Evolutionary conservation across 1,284 basidiomycete genomes (phyloP).

Genomic region (Exobasidium rhododendri): DNA sequence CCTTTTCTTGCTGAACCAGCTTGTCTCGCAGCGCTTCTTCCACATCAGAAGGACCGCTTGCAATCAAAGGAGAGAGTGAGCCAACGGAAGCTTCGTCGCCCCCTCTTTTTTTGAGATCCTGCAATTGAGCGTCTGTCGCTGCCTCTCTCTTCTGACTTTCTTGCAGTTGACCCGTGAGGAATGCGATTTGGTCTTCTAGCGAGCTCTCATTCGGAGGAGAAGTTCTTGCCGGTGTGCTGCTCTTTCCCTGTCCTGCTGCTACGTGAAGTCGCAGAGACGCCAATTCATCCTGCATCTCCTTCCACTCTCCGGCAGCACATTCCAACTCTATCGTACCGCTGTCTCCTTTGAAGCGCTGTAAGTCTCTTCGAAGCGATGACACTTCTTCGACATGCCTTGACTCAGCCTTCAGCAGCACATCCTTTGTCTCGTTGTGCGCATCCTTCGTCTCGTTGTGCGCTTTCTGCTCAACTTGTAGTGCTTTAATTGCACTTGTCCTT

Average conservation of each 20-base stretch:
- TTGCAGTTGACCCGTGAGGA: neutral
- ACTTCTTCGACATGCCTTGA: neutral
- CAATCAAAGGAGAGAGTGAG: neutral
- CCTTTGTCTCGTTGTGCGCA: neutral
- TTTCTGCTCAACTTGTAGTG: neutral
- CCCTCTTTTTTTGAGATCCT: neutral
- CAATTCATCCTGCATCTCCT: neutral
- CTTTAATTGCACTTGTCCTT: neutral
- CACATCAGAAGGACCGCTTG: constrained; percentile 1
- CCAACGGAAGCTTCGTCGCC: neutral
- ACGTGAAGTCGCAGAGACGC: neutral
- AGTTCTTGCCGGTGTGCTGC: neutral
- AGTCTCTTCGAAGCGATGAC: neutral
- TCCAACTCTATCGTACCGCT: neutral
- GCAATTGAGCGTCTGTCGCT: neutral
- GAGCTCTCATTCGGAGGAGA: neutral
- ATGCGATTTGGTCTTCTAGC: neutral
- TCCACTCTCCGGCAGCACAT: neutral
- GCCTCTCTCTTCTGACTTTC: neutral
- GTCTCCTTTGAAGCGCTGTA: neutral
- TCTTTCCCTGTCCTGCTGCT: neutral
- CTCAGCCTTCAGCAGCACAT: neutral
- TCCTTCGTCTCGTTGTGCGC: neutral
- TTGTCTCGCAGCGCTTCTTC: constrained; percentile 9
- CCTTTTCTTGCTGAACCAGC: constrained; percentile 11